These are phyloP conservation scores for Saccharomyces hybrid DNA, from an alignment of 1,139 yeast genomes.

Conservation along the genomic window DNA sequence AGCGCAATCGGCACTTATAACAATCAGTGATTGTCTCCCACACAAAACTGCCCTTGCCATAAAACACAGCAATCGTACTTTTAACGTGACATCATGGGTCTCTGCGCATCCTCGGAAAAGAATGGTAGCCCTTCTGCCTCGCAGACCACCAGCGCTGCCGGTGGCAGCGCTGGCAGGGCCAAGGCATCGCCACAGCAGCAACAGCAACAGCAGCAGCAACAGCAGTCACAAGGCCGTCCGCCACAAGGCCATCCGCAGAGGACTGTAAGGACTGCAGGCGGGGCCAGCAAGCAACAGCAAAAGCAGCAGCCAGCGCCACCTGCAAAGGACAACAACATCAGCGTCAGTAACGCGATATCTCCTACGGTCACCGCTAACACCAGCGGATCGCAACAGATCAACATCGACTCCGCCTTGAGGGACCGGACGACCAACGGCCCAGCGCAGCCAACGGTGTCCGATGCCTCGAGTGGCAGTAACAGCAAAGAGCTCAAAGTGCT, in stretches of 20 bases:
- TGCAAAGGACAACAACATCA: slow-evolving; percentile 1
- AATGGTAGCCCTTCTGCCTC: background rate
- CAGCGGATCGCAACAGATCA: slow-evolving; percentile 6
- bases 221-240: background rate
- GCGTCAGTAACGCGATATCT: slow-evolving; percentile 5
- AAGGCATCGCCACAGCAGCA: background rate
- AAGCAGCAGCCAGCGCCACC: background rate
- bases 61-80: background rate
- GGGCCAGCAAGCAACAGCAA: background rate
- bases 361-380: slow-evolving; percentile 1
- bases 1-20: background rate
- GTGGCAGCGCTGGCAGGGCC: background rate
- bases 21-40: background rate
- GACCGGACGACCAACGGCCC: background rate
- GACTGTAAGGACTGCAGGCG: background rate
- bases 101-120: slow-evolving; percentile 1
- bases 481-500: slow-evolving; percentile 51
- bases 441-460: background rate
- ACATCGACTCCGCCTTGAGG: background rate
- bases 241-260: background rate
- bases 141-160: background rate
- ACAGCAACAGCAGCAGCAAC: background rate
- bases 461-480: background rate
- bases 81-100: background rate
- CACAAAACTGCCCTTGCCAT: background rate